Percentiles rank a stretch among this genome's conserved stretches.
Conservation (phyloP, 1,284 basidiomycete species). For the Ustilago cynodontis region DNA sequence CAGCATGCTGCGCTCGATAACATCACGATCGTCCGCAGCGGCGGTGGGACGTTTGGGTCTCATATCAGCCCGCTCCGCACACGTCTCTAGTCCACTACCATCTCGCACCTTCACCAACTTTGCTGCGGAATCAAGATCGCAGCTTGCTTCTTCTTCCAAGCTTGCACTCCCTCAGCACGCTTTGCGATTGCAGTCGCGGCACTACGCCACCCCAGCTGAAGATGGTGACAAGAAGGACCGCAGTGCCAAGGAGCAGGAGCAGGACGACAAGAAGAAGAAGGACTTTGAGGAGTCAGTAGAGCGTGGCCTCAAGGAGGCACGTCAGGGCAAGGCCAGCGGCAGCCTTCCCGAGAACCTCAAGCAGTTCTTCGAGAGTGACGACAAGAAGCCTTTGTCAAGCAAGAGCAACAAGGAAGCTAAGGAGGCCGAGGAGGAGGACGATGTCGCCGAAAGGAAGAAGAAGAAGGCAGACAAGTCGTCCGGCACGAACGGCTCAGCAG, state of each 20-base stretch:
- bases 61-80: constrained; percentile 22
- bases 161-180: constrained; percentile 7
- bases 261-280: constrained; percentile 45
- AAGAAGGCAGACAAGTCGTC: constrained; percentile 41
- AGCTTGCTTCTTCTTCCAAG: constrained; percentile 20
- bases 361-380: constrained; percentile 57
- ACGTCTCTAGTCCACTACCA: constrained; percentile 5
- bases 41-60: constrained; percentile 23
- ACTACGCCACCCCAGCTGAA: constrained; percentile 53
- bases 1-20: constrained; percentile 48
- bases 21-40: constrained; percentile 28
- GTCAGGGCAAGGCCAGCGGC: constrained; percentile 47
- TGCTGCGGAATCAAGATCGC: constrained; percentile 22
- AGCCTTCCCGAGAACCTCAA: constrained; percentile 59
- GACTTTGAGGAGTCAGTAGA: constrained; percentile 60
- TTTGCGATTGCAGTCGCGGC: constrained; percentile 17
- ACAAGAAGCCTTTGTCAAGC: constrained; percentile 31
- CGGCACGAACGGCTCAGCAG: constrained; percentile 34
- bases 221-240: constrained; percentile 38
- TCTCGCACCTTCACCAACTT: constrained; percentile 36
- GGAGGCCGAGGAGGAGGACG: constrained; percentile 35
- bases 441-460: constrained; percentile 36
- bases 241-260: constrained; percentile 27
- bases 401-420: constrained; percentile 42
- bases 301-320: constrained; percentile 60